Conservation (phyloP, 1,284 basidiomycete genomes). For the Moesziomyces antarcticus region DNA sequence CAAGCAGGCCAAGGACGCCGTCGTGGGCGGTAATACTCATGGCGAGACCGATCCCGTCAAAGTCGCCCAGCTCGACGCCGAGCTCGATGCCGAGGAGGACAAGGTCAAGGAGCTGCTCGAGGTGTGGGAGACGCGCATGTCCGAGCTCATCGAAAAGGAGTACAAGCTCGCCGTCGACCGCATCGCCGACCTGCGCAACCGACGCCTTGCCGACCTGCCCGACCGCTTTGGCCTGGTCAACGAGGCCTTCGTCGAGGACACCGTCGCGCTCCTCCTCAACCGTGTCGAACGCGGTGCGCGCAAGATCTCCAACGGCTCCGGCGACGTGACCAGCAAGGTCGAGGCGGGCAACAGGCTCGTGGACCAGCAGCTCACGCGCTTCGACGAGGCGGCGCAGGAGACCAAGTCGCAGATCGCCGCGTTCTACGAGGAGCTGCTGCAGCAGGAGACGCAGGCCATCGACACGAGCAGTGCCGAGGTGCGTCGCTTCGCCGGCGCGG, state of each 20-base stretch:
- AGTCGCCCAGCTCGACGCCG: conserved; percentile 52
- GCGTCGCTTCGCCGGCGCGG: conserved; percentile 46
- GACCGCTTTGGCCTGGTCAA: conserved; percentile 57
- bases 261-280: conserved; percentile 49
- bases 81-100: conserved; percentile 55
- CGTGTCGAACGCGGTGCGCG: conserved; percentile 49
- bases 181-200: conserved; percentile 51
- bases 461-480: conserved; percentile 53
- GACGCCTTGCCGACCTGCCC: conserved; percentile 44
- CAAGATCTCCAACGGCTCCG: conserved; percentile 36
- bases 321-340: conserved; percentile 19
- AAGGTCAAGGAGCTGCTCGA: conserved; percentile 55
- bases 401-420: conserved; percentile 47
- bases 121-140: conserved; percentile 56
- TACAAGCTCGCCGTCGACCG: conserved; percentile 53
- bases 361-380: conserved; percentile 45
- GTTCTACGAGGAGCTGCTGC: conserved; percentile 39
- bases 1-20: conserved; percentile 53
- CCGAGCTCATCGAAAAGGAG: conserved; percentile 54
- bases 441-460: conserved; percentile 46
- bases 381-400: conserved; percentile 35
- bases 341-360: conserved; percentile 38
- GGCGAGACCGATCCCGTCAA: conserved; percentile 46
- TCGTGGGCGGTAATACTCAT: conserved; percentile 24
- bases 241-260: conserved; percentile 58